Conservation (phyloP, 2,329 filamentous ascomycete species). For the Thielaviopsis cerberus region DNA sequence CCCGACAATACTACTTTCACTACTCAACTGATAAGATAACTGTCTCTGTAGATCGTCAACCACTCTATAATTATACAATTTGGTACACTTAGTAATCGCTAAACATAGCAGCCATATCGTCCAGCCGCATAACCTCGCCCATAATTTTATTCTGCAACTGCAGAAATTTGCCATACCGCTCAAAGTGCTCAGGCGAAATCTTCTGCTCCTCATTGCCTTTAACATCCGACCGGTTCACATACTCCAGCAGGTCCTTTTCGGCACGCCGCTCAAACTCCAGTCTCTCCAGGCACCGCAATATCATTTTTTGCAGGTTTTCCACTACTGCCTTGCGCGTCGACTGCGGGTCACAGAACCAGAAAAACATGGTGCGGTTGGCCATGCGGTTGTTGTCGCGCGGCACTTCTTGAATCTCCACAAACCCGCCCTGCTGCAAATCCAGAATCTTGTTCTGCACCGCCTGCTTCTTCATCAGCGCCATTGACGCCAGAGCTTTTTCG, state of each 20-base stretch:
- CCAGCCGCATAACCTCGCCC: conserved; percentile 60
- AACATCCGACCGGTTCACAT: conserved; percentile 73
- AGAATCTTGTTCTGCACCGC: conserved; percentile 73
- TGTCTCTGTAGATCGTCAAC: neutral
- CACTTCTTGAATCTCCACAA: conserved; percentile 84
- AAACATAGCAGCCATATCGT: conserved; percentile 68
- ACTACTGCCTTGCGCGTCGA: conserved; percentile 52
- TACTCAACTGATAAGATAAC: neutral
- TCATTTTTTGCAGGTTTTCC: conserved; percentile 73
- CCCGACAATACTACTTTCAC: neutral
- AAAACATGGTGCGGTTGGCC: conserved; percentile 68
- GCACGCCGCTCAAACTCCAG: conserved; percentile 56
- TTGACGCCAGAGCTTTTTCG: conserved; percentile 67
- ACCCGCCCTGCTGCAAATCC: conserved; percentile 67
- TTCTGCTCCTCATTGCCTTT: conserved; percentile 67
- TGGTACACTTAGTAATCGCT: conserved; percentile 45
- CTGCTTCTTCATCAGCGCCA: conserved; percentile 67
- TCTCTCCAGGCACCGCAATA: conserved; percentile 69
- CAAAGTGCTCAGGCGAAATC: conserved; percentile 55
- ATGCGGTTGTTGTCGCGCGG: conserved; percentile 70
- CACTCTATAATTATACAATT: neutral
- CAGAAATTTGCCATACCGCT: conserved; percentile 38
- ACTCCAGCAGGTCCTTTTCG: conserved; percentile 54
- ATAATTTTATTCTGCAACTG: conserved; percentile 56
- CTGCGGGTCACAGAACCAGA: conserved; percentile 77